These are phyloP conservation scores for Tylopilus sp. DNA, from an alignment of 1,284 basidiomycete species.

Conservation along the genomic window DNA sequence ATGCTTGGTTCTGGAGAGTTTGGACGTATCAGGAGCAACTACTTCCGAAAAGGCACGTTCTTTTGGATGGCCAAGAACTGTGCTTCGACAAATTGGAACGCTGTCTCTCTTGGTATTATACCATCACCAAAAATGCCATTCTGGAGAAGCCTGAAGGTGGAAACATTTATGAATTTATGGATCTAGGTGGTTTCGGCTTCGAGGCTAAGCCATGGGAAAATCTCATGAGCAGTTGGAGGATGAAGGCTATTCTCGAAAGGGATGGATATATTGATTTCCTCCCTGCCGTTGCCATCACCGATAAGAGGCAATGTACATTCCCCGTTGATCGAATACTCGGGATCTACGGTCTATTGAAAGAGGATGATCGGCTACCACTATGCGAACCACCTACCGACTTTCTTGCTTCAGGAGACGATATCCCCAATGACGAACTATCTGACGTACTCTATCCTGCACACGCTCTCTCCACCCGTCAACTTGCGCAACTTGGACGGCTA, in stretches of 20 bases:
- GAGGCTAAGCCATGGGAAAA: neutral
- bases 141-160: neutral
- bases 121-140: neutral
- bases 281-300: neutral
- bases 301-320: neutral
- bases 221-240: neutral
- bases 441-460: neutral
- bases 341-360: slow-evolving; percentile 7
- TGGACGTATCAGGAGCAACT: slow-evolving; percentile 14
- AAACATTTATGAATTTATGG: neutral
- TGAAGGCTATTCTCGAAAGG: neutral
- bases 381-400: neutral
- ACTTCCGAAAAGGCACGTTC: slow-evolving; percentile 5
- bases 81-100: neutral
- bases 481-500: neutral
- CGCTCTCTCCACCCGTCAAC: neutral
- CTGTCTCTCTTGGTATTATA: slow-evolving; percentile 2
- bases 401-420: neutral
- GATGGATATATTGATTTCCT: neutral
- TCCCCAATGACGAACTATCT: neutral
- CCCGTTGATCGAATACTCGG: slow-evolving; percentile 4
- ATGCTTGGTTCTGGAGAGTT: slow-evolving; percentile 8
- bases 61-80: slow-evolving; percentile 9
- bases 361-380: slow-evolving; percentile 1
- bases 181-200: neutral